Conservation (phyloP, 2,329 filamentous ascomycete genomes). For the Aspergillus sclerotialis region DNA sequence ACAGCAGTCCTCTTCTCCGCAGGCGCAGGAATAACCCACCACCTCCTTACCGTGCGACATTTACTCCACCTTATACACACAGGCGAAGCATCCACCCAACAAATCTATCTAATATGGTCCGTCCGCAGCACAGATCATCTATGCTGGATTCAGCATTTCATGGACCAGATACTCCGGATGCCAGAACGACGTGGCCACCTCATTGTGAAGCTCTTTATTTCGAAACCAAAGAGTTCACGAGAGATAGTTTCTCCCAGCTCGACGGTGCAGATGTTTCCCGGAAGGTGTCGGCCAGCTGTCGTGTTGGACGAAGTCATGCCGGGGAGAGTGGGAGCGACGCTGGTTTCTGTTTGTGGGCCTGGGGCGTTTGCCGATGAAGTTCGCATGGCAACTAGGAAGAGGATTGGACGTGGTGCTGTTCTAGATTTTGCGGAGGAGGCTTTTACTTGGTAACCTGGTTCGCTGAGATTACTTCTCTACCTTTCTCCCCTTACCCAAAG, state of each 20-base stretch:
- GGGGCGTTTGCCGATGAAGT: constrained; percentile 59
- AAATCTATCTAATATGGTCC: constrained; percentile 57
- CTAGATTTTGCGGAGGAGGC: constrained; percentile 60
- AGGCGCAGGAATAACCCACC: constrained; percentile 61
- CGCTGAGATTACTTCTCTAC: no score
- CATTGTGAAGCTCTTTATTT: constrained; percentile 56
- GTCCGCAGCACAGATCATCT: constrained; percentile 55
- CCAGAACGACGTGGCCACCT: constrained; percentile 53
- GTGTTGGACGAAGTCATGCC: constrained; percentile 52
- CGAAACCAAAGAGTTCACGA: constrained; percentile 48
- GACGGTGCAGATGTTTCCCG: constrained; percentile 56
- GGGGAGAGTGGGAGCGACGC: constrained; percentile 51
- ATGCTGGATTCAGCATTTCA: constrained; percentile 59
- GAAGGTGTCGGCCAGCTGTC: constrained; percentile 49
- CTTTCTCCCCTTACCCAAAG: no score
- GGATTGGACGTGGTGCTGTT: constrained; percentile 45
- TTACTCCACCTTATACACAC: constrained; percentile 47
- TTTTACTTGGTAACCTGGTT: constrained; percentile 59
- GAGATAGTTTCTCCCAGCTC: constrained; percentile 52
- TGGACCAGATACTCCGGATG: constrained; percentile 58
- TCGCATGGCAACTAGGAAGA: constrained; percentile 45
- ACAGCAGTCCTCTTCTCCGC: constrained; percentile 60
- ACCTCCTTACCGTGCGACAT: constrained; percentile 54
- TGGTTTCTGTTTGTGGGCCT: constrained; percentile 57
- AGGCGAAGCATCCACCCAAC: constrained; percentile 50